phyloP scores from a whole-genome alignment of 208 protist genomes.

The Trypanosoma scelopori region DNA sequence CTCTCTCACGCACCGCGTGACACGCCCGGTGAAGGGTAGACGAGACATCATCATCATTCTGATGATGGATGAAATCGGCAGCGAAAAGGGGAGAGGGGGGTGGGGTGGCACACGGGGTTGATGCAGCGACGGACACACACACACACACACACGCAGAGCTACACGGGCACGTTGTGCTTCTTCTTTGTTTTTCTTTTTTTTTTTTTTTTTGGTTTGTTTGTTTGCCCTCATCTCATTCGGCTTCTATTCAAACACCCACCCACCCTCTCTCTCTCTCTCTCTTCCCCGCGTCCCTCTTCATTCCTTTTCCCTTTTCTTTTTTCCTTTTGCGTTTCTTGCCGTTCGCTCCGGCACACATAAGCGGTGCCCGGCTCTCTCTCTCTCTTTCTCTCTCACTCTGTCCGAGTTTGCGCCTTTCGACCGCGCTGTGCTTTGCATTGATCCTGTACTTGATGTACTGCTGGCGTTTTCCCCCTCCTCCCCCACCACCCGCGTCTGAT shows the following conservation, averaged over 20 bases:
- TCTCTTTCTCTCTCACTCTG: slow-evolving; percentile 3
- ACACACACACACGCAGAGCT: background rate
- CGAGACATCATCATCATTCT: too few relatives aligned
- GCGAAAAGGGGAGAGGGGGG: too few relatives aligned
- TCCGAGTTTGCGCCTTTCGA: background rate
- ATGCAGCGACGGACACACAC: background rate
- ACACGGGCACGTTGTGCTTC: background rate
- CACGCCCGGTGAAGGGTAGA: too few relatives aligned
- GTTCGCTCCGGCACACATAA: too few relatives aligned
- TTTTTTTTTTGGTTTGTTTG: slow-evolving; percentile 14
- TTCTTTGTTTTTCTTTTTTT: slow-evolving; percentile 3
- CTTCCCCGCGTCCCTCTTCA: background rate
- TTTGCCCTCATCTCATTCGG: background rate
- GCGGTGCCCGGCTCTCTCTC: too few relatives aligned
- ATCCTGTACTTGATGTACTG: too few relatives aligned
- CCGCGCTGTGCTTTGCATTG: too few relatives aligned
- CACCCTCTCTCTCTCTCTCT: slow-evolving; percentile 4
- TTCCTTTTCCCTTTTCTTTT: background rate
- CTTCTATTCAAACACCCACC: background rate
- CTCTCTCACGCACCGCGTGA: background rate
- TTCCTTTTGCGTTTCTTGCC: background rate
- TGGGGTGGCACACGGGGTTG: too few relatives aligned
- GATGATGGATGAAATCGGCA: too few relatives aligned
- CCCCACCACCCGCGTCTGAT: too few relatives aligned
- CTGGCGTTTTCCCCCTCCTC: too few relatives aligned